Base-by-base conservation (phyloP, 441 rosid species). In the Brassica balearica region DNA sequence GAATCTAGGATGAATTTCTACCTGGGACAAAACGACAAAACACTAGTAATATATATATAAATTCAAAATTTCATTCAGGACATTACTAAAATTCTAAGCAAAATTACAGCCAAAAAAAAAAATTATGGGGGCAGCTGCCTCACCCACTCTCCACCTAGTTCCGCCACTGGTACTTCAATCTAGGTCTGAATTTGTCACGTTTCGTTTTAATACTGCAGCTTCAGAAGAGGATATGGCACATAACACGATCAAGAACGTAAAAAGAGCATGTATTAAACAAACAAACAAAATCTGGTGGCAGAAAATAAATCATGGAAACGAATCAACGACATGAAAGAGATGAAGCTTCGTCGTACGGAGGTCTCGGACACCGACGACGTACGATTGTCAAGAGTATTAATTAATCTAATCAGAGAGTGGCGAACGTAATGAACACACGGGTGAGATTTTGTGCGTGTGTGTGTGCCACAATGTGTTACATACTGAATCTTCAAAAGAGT, bases 381-480 rank as follows among this genome's bases (percentile, higher is more conserved):
- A 74, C 78, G 43, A 68, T 60, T 67, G 22, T 12, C 2, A 60
- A 36, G 68, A 70, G 38, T 11, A 53, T 4, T 29, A 20, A 65
- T 65, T 58, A 65, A 51, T 75, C 32, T 68, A 61, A 79, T 82
- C 55, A 43, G 29, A 72, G 55, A 23, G 56, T 43, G 55, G 65
- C 32, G 19, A 56, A 51, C 5, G 11, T 70, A 9, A 60, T 65
- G 68, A 53, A 10, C 59, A 66, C 19, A 38, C n/a, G 82, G 75
- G 69, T 84, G 84, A 75, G 79, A 63, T 64, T 74, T 53, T 74
- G 75, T n/a, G 27, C 68, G 64, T 63, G 55, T 63, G 62, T 63
- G 84, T 14, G 75, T 62, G 67, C 55, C 69, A 66, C 82, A 79
- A 81, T 86, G 77, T 69, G 71, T 78, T 77, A 76, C 56, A 75